A percentile compares a stretch with the other conserved stretches of the same genome.
Conservation (phyloP, 164 flowering plant species). For the Cinnamomum micranthum region DNA sequence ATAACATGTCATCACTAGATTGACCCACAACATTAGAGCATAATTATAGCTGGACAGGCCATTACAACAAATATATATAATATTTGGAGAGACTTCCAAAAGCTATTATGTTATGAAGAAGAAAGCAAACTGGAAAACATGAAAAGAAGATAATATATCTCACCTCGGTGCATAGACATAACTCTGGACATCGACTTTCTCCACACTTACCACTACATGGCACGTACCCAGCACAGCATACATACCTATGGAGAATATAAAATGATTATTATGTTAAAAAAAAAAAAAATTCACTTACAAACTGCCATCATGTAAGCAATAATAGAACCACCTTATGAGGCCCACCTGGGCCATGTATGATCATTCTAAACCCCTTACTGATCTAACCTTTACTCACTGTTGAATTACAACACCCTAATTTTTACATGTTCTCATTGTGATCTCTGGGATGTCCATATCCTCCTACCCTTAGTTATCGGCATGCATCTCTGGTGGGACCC, state of each 20-base stretch:
- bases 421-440: no score
- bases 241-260: slow-evolving; percentile 29
- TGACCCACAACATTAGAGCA: background rate
- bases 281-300: no score
- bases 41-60: background rate
- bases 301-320: no score
- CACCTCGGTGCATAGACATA: slow-evolving; percentile 63
- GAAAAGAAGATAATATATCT: background rate
- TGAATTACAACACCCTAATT: no score
- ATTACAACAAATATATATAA: background rate
- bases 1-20: background rate
- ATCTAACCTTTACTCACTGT: no score
- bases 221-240: slow-evolving; percentile 59
- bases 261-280: background rate
- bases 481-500: no score
- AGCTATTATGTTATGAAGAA: background rate
- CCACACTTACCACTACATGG: slow-evolving; percentile 72
- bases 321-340: no score
- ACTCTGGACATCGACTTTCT: slow-evolving; percentile 56
- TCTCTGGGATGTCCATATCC: no score
- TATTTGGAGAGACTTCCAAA: background rate
- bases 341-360: no score
- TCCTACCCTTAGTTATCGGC: no score
- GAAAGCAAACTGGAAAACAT: background rate
- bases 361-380: no score